Evolutionary conservation across 345 rosid genomes (phyloP).

Genomic region (Crucihimalaya himalaica): DNA sequence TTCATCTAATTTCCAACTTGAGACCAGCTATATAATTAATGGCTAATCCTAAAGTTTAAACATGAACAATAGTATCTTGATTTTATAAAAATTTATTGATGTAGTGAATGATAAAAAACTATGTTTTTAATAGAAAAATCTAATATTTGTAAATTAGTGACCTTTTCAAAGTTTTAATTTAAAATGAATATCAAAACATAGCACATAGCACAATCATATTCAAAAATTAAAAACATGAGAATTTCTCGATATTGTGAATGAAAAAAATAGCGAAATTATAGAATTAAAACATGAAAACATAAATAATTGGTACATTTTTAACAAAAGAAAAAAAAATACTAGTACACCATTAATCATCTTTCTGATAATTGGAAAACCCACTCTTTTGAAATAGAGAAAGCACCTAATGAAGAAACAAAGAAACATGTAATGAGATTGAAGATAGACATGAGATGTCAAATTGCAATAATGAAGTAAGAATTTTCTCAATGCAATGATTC

Average conservation of each 20-base stretch:
- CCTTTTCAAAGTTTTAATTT: neutral
- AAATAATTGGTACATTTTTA: neutral
- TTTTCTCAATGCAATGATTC: slow-evolving; percentile 21
- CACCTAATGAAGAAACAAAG: slow-evolving; percentile 25
- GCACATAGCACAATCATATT: neutral
- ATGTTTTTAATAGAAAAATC: neutral
- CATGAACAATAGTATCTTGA: neutral
- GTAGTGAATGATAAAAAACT: too few relatives aligned
- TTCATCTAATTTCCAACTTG: too few relatives aligned
- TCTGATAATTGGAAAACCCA: neutral
- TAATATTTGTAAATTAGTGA: too few relatives aligned
- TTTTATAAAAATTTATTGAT: too few relatives aligned
- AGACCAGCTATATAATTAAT: too few relatives aligned
- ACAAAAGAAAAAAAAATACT: neutral
- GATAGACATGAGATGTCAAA: slow-evolving; percentile 39
- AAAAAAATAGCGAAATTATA: neutral
- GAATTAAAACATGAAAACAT: neutral
- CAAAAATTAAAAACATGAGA: neutral
- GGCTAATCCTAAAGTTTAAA: too few relatives aligned
- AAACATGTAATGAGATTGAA: slow-evolving; percentile 13
- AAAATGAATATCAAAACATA: neutral
- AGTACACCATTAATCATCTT: neutral
- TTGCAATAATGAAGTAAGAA: slow-evolving; percentile 36
- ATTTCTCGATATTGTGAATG: neutral
- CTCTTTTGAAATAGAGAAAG: neutral